phyloP scores from a whole-genome alignment of 768 basidiomycete species.

The Dictyophora rubrovolvata region DNA sequence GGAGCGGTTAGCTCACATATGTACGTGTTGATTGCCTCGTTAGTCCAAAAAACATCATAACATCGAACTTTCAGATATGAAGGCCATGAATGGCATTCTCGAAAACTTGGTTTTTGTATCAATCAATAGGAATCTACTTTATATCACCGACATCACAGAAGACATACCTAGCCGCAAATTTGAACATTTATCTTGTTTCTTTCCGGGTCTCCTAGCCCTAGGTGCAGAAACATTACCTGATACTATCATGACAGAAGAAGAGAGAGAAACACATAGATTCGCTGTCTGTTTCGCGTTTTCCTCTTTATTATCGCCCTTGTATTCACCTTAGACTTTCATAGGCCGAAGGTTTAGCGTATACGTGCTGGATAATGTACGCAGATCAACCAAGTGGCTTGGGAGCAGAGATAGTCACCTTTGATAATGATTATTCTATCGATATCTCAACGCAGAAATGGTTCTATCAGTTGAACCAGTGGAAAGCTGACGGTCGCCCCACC shows the following conservation, averaged over 20 bases:
- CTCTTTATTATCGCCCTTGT: neutral
- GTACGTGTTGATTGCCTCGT: slow-evolving; percentile 10
- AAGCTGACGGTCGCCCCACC: slow-evolving; percentile 21
- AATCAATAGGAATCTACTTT: slow-evolving; percentile 53
- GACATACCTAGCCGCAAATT: slow-evolving; percentile 38
- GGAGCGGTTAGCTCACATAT: slow-evolving; percentile 14
- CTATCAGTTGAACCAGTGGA: slow-evolving; percentile 32
- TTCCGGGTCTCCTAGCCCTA: slow-evolving; percentile 65
- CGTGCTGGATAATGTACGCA: slow-evolving; percentile 60
- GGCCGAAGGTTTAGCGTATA: slow-evolving; percentile 59
- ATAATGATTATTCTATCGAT: slow-evolving; percentile 17
- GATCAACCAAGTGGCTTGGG: slow-evolving; percentile 61
- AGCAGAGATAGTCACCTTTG: slow-evolving; percentile 47
- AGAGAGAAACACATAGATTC: slow-evolving; percentile 62
- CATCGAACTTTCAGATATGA: slow-evolving; percentile 11
- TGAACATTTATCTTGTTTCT: slow-evolving; percentile 71
- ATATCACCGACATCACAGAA: slow-evolving; percentile 46
- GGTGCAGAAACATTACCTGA: slow-evolving; percentile 55
- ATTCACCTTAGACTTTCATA: neutral
- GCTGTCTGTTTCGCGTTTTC: slow-evolving; percentile 27
- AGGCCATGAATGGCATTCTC: slow-evolving; percentile 13
- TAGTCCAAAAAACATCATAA: neutral
- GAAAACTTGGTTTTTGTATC: slow-evolving; percentile 55
- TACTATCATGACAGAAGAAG: slow-evolving; percentile 34
- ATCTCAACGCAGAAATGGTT: slow-evolving; percentile 24